Base-by-base conservation (phyloP, 2,329 filamentous ascomycete species). In the Penicillium polonicum region DNA sequence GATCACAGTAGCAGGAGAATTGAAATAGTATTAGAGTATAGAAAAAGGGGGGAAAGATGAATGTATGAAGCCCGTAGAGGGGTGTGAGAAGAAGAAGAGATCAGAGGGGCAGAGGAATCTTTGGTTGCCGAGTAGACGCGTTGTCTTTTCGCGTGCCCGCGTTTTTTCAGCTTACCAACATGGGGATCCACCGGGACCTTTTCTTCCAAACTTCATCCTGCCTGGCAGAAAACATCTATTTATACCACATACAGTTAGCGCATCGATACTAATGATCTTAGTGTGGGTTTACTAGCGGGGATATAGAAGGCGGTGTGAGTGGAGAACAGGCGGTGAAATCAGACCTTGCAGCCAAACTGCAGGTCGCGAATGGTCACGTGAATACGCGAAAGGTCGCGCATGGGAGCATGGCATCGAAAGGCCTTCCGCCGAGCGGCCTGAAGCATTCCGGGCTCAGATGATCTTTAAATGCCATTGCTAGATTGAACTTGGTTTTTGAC, bases 61-160 rank as follows among this genome's bases (percentile, higher is more conserved):
- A 51, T 58, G 62, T 44, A 42, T 35, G 41, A 57, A 48, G 52
- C 55, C 55, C 55, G 50, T 38, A 57, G 55, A 66, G 58, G 60
- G 57, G 52, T 62, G 59, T 66, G 57, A 62, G 62, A 58, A 60
- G 59, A 51, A 62, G 65, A 60, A 65, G 62, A 71, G 66, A 61
- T 61, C 59, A 60, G 67, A 69, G 65, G 66, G 55, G 55, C 55
- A 57, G 54, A 57, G 55, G 55, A 57, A 53, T 53, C 54, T 57
- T 57, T 53, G 55, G 55, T 57, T 57, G 49, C 49, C 49, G 48
- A 52, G 36, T 50, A 29, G 55, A 57, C 55, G 55, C 55, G 55
- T 57, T 57, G 54, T 52, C 49, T 38, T 46, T 46, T 56, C 55
- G 55, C 55, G 55, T 63, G 64, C 64, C 66, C 60, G 61, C 56